Percentiles rank a stretch among this genome's conserved stretches.
These are phyloP conservation scores for Apiosordaria backusii DNA, from an alignment of 495 filamentous ascomycete species.

Conservation along the genomic window DNA sequence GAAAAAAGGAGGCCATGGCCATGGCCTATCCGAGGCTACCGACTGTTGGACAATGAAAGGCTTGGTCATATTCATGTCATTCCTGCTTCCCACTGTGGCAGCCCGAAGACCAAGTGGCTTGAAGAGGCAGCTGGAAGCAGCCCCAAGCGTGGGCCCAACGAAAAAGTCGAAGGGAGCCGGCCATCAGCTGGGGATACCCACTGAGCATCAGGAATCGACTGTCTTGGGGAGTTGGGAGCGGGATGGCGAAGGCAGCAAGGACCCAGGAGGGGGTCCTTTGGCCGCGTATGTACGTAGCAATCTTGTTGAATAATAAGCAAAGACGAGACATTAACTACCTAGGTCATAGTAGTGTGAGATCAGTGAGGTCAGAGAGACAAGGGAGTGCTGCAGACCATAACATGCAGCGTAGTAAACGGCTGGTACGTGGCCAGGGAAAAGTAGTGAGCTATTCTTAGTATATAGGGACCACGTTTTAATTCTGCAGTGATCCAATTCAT, in stretches of 20 bases:
- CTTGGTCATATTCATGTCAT: slow-evolving; percentile 39
- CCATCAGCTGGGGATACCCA: slow-evolving; percentile 12
- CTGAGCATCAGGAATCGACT: slow-evolving; percentile 18
- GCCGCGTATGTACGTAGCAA: slow-evolving; percentile 19
- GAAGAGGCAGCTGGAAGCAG: slow-evolving; percentile 26
- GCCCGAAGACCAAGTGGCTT: slow-evolving; percentile 12
- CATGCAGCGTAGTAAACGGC: slow-evolving; percentile 19
- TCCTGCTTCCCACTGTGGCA: slow-evolving; percentile 9
- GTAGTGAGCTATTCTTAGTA: slow-evolving; percentile 39
- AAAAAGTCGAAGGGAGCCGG: neutral
- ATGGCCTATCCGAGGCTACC: slow-evolving; percentile 24
- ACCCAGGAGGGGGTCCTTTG: slow-evolving; percentile 27
- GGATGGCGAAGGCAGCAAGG: slow-evolving; percentile 9
- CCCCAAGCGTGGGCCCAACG: slow-evolving; percentile 6
- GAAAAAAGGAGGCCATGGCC: slow-evolving; percentile 12
- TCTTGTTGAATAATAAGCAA: slow-evolving; percentile 16
- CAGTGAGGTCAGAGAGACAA: slow-evolving; percentile 25
- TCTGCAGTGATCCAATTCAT: slow-evolving; percentile 39
- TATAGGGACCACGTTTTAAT: slow-evolving; percentile 38
- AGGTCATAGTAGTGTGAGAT: slow-evolving; percentile 3
- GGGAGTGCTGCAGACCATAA: slow-evolving; percentile 16
- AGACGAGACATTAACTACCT: slow-evolving; percentile 1
- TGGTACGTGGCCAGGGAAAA: slow-evolving; percentile 27
- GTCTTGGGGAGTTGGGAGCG: slow-evolving; percentile 16
- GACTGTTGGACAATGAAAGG: slow-evolving; percentile 12